A percentile compares a stretch with the other conserved stretches of the same genome.
Evolutionary conservation across 108 stramenopile genomes (phyloP).

Genomic region (Ochromonas danica): DNA sequence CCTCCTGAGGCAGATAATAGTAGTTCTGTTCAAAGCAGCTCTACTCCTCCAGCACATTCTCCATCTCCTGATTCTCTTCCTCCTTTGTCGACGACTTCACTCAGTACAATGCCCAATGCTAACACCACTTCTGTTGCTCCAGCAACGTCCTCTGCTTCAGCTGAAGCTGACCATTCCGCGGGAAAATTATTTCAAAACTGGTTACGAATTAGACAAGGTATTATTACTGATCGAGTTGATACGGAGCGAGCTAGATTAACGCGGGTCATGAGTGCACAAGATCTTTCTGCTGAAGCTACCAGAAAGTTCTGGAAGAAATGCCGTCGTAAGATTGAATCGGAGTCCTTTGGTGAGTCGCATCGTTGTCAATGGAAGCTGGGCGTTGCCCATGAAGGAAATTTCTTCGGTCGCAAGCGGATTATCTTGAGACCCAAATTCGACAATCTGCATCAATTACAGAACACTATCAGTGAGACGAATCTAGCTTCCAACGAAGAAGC

Average conservation of each 20-base stretch:
- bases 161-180: too few relatives aligned
- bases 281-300: conserved; percentile 3
- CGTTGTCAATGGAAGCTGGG: conserved; percentile 35
- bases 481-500: not conserved
- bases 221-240: conserved; percentile 19
- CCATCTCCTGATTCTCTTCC: too few relatives aligned
- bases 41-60: too few relatives aligned
- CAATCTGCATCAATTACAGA: not conserved
- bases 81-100: too few relatives aligned
- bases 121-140: too few relatives aligned
- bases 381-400: conserved; percentile 26
- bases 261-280: not conserved
- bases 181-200: not conserved
- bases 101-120: too few relatives aligned
- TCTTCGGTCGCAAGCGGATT: conserved; percentile 9
- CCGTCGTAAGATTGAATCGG: conserved; percentile 27
- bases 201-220: conserved; percentile 9
- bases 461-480: not conserved
- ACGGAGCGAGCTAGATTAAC: conserved; percentile 2
- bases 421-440: conserved; percentile 7
- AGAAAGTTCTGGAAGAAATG: conserved; percentile 7
- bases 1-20: too few relatives aligned
- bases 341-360: conserved; percentile 12
- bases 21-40: too few relatives aligned
- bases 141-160: too few relatives aligned